Base-by-base conservation (phyloP, 2,329 filamentous ascomycete species). In the Mycogone perniciosa region DNA sequence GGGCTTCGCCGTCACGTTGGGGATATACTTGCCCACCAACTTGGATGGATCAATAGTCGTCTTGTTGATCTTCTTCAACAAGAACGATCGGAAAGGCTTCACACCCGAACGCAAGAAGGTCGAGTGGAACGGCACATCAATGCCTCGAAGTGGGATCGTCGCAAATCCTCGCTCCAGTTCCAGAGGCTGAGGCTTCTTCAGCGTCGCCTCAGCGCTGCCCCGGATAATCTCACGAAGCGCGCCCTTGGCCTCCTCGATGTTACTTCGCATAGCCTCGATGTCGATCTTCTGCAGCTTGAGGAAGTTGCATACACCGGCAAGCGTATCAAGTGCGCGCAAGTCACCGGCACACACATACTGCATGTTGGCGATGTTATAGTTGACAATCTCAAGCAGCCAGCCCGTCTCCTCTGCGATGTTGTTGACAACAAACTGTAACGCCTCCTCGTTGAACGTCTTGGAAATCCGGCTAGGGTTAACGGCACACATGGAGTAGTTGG, bases 31-130 rank as follows among this genome's bases (percentile, higher is more conserved):
- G 64, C 93, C 93, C 60, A 99, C 81, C 64, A 99, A 75, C 79
- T 97, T 97, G 68, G 88, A 87, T 5, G 93, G 93, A 69, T 99
- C 93, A 69, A 99, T 97, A 48, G 88, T 95, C 27, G 91, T 96
- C 83, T 95, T 96, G 80, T 97, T 90, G 76, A 99, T 97, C 82
- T 99, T 99, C 88, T 97, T 99, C 62, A 97, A 85, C 67, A 99
- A 72, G 82, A 99, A 99, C 41, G 86, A 92, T 59, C 93, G 83
- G 89, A 99, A 99, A 43, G 95, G 93, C 80, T 99, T 99, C 71
- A 99, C 93, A 63, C 93, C 95, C 37, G 90, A 96, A 50, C 95
- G 88, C 73, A 99, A 75, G 80, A 99, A 99, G 13, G 93, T 99
- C 61, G 88, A 93, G 80, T 99, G 93, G 88, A 99, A 99, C 41